Evolutionary conservation across 202 grass and related monocot species (phyloP).

Genomic region (Digitaria exilis): DNA sequence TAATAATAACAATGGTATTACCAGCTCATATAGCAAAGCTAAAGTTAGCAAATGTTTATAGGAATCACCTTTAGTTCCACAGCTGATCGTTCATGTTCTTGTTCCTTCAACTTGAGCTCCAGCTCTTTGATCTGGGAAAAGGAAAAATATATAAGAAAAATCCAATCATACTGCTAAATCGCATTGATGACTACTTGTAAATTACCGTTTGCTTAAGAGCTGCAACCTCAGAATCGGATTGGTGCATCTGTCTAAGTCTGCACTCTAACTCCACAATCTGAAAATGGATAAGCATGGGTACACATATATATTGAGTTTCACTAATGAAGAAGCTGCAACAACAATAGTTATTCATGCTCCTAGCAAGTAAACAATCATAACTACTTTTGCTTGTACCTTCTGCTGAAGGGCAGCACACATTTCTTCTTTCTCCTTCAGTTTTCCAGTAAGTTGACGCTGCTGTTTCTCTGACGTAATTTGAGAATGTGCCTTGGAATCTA

Average conservation of each 20-base stretch:
- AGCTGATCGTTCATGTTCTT: constrained; percentile 56
- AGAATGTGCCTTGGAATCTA: constrained; percentile 58
- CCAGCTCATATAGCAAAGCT: background rate
- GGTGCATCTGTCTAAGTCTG: constrained; percentile 54
- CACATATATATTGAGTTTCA: background rate
- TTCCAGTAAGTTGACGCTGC: constrained; percentile 62
- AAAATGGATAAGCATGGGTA: constrained; percentile 24
- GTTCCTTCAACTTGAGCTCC: constrained; percentile 62
- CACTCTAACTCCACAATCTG: constrained; percentile 77
- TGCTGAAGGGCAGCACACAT: constrained; percentile 57
- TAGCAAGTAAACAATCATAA: background rate
- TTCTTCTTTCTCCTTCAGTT: constrained; percentile 89
- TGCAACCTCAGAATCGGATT: constrained; percentile 50
- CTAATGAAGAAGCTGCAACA: background rate
- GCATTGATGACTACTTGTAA: background rate
- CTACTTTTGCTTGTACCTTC: constrained; percentile 54
- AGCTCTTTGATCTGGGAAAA: constrained; percentile 65
- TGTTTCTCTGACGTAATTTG: constrained; percentile 75
- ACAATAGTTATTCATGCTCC: background rate
- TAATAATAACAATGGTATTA: constrained; percentile 10
- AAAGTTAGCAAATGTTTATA: background rate
- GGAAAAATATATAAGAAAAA: background rate
- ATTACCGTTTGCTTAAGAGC: constrained; percentile 73
- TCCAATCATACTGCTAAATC: background rate
- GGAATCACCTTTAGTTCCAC: constrained; percentile 46